Base-by-base conservation (phyloP, 108 stramenopile genomes). In the Pseudonitzschia delicatissima region DNA sequence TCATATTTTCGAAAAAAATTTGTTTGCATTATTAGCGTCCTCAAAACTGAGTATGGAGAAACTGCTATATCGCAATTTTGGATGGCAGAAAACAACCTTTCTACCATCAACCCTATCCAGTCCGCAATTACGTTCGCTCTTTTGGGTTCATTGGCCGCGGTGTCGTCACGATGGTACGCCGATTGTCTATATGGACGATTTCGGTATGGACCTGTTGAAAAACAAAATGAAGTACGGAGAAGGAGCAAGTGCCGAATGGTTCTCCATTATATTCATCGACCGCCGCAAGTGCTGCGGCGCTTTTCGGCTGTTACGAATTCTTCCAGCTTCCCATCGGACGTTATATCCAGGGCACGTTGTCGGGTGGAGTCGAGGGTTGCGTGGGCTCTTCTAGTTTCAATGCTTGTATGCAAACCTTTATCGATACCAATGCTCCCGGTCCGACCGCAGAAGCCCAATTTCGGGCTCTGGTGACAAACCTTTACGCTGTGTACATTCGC, bases 251-350 rank as follows among this genome's bases (percentile, higher is more conserved):
- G 47, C 71, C 25, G 83, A 82, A 29, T 88, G 87, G 86, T 45
- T 77, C 5, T 74, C 76, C 44, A n/a, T 23, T 82, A 2, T 92
- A 92, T 60, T 57, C 78, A 9, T 67, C 81, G 1, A 77, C 71
- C 36, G 74, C 78, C 47, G 45, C 87, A 5, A 73, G 71, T 27
- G 68, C 84, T 3, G 83, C 82, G 5, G 77, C 76, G 2, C 66
- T 92, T n/a, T 92, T 92, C 69, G 91, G 91, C 12, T 84, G 87
- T 2, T 92, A 87, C 60, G 87, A 88, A 57, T 66, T 68, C 25
- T 73, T 74, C 17, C 68, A 84, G 61, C 59, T 68, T 18, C 91
- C 91, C 4, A 79, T 73, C 4, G 71, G 65, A 3, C 60, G 57
- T 15, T 67, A 78, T 26, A 67, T 88, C 36, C 67, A 72, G 20